Evolutionary conservation across 140 eudicot species (phyloP).

Genomic region (Ambrosia hybrid): DNA sequence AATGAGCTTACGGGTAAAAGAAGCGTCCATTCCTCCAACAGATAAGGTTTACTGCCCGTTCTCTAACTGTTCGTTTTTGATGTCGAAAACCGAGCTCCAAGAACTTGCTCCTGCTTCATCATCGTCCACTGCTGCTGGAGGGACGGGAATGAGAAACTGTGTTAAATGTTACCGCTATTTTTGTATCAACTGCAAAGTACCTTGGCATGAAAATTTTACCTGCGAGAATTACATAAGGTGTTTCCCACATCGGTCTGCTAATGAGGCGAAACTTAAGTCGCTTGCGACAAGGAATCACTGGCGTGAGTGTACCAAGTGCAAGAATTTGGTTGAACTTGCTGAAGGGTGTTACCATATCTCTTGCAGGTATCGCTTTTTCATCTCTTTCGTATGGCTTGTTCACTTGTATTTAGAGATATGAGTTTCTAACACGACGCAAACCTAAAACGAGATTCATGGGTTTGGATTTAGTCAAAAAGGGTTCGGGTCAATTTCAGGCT

Average conservation of each 20-base stretch:
- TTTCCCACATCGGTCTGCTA: constrained; percentile 38
- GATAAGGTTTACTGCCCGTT: constrained; percentile 70
- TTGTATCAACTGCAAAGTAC: constrained; percentile 64
- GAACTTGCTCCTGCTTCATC: constrained; percentile 16
- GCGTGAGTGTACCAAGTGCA: constrained; percentile 71
- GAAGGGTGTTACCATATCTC: constrained; percentile 73
- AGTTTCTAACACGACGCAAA: no score
- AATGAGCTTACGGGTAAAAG: constrained; percentile 58
- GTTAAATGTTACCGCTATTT: constrained; percentile 45
- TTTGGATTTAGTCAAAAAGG: no score
- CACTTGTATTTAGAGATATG: background rate
- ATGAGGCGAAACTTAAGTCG: constrained; percentile 54
- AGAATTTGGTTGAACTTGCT: constrained; percentile 66
- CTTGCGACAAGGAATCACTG: constrained; percentile 55
- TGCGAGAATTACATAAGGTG: constrained; percentile 37
- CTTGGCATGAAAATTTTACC: constrained; percentile 57
- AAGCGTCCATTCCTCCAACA: constrained; percentile 59
- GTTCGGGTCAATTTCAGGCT: no score
- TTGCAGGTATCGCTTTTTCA: constrained; percentile 56
- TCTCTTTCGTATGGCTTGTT: background rate
- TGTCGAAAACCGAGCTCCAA: constrained; percentile 55
- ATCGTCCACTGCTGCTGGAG: background rate
- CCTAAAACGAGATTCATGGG: no score
- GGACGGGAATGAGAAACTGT: constrained; percentile 46
- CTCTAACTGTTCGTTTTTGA: constrained; percentile 60